phyloP scores from a whole-genome alignment of 495 filamentous ascomycete species.

The Daldinia caldariorum region DNA sequence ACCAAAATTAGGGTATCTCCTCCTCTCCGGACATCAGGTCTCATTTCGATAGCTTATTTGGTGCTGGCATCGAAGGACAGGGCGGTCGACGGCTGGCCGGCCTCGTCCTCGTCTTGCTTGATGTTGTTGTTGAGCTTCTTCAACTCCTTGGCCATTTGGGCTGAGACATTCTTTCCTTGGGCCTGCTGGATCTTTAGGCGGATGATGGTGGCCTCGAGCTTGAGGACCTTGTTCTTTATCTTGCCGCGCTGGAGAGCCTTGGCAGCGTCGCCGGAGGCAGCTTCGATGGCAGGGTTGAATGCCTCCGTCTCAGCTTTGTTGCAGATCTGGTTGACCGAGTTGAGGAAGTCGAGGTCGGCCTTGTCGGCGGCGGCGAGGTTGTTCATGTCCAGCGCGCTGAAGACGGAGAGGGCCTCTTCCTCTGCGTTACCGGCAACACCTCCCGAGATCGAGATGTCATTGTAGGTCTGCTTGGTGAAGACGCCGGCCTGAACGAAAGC shows the following conservation, averaged over 20 bases:
- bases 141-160: constrained; percentile 49
- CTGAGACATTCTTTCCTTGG: constrained; percentile 50
- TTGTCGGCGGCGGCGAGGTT: constrained; percentile 51
- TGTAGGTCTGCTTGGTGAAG: constrained; percentile 44
- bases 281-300: constrained; percentile 55
- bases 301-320: constrained; percentile 54
- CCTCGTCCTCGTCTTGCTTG: constrained; percentile 51
- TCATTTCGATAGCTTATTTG: constrained; percentile 16
- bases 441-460: constrained; percentile 54
- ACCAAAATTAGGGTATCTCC: not conserved
- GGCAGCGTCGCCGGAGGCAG: constrained; percentile 46
- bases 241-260: constrained; percentile 60
- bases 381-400: constrained; percentile 48
- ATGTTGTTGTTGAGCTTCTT: constrained; percentile 61
- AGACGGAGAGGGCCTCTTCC: constrained; percentile 52
- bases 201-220: constrained; percentile 54
- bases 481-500: constrained; percentile 43
- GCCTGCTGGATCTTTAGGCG: constrained; percentile 50
- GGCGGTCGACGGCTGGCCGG: constrained; percentile 46
- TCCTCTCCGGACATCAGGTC: not conserved
- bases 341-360: constrained; percentile 54
- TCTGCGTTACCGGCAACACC: constrained; percentile 56
- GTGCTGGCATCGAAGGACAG: constrained; percentile 45
- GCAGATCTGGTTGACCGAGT: constrained; percentile 50
- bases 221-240: constrained; percentile 66